Conservation (phyloP, 768 basidiomycete genomes). For the Lepiota venenata region DNA sequence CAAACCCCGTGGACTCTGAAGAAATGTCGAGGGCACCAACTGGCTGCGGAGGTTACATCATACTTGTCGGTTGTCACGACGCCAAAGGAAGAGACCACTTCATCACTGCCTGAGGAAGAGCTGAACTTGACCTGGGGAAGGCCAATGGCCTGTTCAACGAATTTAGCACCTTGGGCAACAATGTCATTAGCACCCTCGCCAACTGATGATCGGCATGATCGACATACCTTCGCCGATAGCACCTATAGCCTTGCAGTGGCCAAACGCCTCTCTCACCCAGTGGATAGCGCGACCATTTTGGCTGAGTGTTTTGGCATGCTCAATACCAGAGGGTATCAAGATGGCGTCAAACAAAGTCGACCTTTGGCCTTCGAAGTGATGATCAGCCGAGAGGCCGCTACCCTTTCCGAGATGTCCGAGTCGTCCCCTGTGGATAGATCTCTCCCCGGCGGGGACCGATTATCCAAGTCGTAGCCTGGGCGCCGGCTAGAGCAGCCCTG, state of each 20-base stretch:
- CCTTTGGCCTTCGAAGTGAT: constrained; percentile 74
- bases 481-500: constrained; percentile 46
- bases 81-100: constrained; percentile 55
- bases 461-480: constrained; percentile 56
- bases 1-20: constrained; percentile 47
- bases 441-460: constrained; percentile 68
- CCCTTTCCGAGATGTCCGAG: constrained; percentile 18
- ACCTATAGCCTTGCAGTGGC: constrained; percentile 82
- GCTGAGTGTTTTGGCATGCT: constrained; percentile 53
- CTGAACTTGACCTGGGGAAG: constrained; percentile 45
- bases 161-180: constrained; percentile 36
- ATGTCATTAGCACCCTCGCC: not conserved
- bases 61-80: constrained; percentile 62
- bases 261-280: constrained; percentile 82
- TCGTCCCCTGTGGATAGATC: constrained; percentile 31
- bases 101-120: constrained; percentile 27
- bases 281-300: constrained; percentile 73
- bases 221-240: constrained; percentile 64
- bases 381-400: constrained; percentile 48
- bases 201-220: not conserved
- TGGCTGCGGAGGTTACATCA: constrained; percentile 30
- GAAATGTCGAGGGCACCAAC: constrained; percentile 43
- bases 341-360: constrained; percentile 85
- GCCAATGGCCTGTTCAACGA: constrained; percentile 43
- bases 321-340: constrained; percentile 68